Evolutionary conservation across 805 yeast species (phyloP), one percentile per base, ranked within the genome.

Genomic region (Pichia californica): DNA sequence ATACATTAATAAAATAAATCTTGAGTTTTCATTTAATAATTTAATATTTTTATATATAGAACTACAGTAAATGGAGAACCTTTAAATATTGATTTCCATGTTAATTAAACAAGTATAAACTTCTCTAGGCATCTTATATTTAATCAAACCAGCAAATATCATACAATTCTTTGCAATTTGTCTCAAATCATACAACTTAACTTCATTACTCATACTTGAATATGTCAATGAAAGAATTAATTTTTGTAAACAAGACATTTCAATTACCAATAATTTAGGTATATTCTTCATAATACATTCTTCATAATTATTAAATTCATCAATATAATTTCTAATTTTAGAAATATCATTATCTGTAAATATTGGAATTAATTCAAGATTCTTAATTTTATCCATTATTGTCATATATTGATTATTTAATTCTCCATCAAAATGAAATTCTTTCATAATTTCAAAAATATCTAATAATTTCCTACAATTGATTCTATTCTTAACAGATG

Each of bases 71-170:
- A n/a, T n/a, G n/a, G n/a, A n/a, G n/a, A n/a, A n/a, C n/a, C n/a
- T 25, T 43, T 54, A 57, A 50, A 54, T 53, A 43, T 54, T 56
- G 13, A 57, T 56, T 58, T 85, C 95, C 45, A 85, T 63, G 48
- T 73, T 76, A 27, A 83, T 78, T 55, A 85, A 67, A 33, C 79
- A 72, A 52, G 85, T 78, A 59, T 84, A 87, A 0, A 87, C 81
- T 54, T 87, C 95, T 45, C 83, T 65, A 8, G 96, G 95, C 94
- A 89, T 87, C 59, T 83, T 81, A 64, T 85, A 88, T 64, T 87
- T 95, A 30, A 89, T 82, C 81, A 91, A 83, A 48, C 97, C 98
- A 7, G 97, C 95, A 61, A 83, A 91, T 3, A 89, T 78, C 88
- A 89, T 88, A 62, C 95, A 84, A 62, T 88, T 88, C 61, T 79